Evolutionary conservation across 192 early-diverging fungal genomes (phyloP).

Genomic region (Linnemannia elongata): DNA sequence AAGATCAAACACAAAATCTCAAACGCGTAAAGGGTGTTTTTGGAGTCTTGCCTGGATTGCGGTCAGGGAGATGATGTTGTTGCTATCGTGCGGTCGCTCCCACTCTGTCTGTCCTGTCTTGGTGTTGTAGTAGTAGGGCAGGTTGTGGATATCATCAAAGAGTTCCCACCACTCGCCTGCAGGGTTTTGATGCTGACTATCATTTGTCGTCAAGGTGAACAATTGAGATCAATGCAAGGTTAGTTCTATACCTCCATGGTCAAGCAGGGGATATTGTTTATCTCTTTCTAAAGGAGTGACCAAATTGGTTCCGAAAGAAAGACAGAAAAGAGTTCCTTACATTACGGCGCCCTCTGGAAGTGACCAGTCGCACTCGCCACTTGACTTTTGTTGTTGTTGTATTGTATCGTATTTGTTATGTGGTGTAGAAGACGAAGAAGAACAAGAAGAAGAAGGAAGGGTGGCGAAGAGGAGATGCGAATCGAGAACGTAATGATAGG

Average conservation of each 20-base stretch:
- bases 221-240: background rate
- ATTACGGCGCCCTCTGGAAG: constrained; percentile 71
- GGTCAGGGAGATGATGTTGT: constrained; percentile 77
- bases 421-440: background rate
- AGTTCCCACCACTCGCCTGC: constrained; percentile 98
- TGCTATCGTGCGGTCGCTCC: constrained; percentile 79
- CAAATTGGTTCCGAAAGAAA: background rate
- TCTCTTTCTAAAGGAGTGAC: background rate
- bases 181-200: constrained; percentile 78
- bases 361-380: constrained; percentile 86
- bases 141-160: constrained; percentile 84
- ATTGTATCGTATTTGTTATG: background rate
- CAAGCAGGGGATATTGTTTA: background rate
- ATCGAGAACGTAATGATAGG: background rate
- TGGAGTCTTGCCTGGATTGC: constrained; percentile 72
- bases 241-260: background rate
- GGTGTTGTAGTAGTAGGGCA: constrained; percentile 96
- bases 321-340: constrained; percentile 60
- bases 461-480: background rate
- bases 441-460: background rate
- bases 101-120: constrained; percentile 90
- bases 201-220: constrained; percentile 4
- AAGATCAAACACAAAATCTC: background rate
- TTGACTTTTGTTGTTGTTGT: constrained; percentile 64
- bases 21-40: background rate